Conservation (phyloP, 179 eudicot genomes). For the Carnegiea gigantea region DNA sequence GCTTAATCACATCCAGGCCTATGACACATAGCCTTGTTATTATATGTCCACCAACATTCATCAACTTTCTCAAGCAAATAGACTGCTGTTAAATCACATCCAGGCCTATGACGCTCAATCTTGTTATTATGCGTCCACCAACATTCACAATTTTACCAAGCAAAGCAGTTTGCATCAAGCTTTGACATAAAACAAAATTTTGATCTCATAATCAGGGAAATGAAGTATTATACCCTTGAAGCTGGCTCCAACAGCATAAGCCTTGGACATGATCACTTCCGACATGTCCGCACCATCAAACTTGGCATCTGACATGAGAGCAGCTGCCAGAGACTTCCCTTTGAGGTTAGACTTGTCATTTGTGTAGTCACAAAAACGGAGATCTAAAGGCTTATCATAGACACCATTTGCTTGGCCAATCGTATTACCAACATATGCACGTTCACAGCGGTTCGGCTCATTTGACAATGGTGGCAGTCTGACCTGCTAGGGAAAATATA, state of each 20-base stretch:
- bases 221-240: constrained; percentile 58
- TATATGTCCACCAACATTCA: no score
- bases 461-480: constrained; percentile 97
- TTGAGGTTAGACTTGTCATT: constrained; percentile 87
- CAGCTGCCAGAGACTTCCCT: constrained; percentile 93
- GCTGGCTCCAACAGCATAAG: constrained; percentile 97
- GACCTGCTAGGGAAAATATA: constrained; percentile 39
- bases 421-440: constrained; percentile 95
- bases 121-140: no score
- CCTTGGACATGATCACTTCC: constrained; percentile 98
- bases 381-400: constrained; percentile 91
- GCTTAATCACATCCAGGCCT: no score
- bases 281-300: constrained; percentile 99
- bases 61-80: background rate
- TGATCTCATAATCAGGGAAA: no score
- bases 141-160: no score
- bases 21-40: no score
- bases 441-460: constrained; percentile 85
- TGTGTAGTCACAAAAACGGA: constrained; percentile 83
- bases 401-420: constrained; percentile 99
- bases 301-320: constrained; percentile 94
- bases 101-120: no score
- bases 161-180: background rate
- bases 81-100: background rate
- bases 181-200: no score